Conservation (phyloP, 2,329 filamentous ascomycete genomes). For the Rhynchosporium agropyri region DNA sequence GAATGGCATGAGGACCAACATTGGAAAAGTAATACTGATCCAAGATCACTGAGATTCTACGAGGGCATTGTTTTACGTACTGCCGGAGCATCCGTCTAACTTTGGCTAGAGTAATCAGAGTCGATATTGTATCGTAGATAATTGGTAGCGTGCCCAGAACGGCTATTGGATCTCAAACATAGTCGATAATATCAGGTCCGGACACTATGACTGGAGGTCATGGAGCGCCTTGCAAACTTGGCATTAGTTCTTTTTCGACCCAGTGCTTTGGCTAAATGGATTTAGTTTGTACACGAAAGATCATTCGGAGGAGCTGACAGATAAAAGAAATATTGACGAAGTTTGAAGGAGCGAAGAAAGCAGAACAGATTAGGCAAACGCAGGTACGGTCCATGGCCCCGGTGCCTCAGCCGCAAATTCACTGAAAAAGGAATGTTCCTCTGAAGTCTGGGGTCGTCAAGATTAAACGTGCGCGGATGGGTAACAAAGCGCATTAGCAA, state of each 20-base stretch:
- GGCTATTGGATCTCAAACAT: slow-evolving; percentile 59
- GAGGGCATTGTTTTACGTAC: too few species aligned
- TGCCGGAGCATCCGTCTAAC: slow-evolving; percentile 59
- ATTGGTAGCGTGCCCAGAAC: slow-evolving; percentile 64
- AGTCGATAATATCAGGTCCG: slow-evolving; percentile 54
- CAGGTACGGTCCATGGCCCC: not conserved
- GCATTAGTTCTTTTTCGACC: not conserved
- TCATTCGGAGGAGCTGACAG: not conserved
- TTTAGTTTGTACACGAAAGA: not conserved
- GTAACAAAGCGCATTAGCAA: not conserved
- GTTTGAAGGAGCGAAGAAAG: not conserved
- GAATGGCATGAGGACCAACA: too few species aligned
- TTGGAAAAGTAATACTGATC: too few species aligned
- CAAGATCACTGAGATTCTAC: too few species aligned
- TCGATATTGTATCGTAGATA: slow-evolving; percentile 65
- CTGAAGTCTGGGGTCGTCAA: not conserved
- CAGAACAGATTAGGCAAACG: not conserved
- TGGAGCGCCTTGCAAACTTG: slow-evolving; percentile 7
- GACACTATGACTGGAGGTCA: slow-evolving; percentile 23
- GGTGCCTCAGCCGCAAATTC: slow-evolving; percentile 10
- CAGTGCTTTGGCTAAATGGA: not conserved
- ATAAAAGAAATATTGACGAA: not conserved
- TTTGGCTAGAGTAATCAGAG: slow-evolving; percentile 60
- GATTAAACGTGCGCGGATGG: slow-evolving; percentile 4
- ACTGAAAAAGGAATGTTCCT: slow-evolving; percentile 2